These are phyloP conservation scores for Rhododendron simsii DNA, from an alignment of 148 eudicot species.

Conservation along the genomic window DNA sequence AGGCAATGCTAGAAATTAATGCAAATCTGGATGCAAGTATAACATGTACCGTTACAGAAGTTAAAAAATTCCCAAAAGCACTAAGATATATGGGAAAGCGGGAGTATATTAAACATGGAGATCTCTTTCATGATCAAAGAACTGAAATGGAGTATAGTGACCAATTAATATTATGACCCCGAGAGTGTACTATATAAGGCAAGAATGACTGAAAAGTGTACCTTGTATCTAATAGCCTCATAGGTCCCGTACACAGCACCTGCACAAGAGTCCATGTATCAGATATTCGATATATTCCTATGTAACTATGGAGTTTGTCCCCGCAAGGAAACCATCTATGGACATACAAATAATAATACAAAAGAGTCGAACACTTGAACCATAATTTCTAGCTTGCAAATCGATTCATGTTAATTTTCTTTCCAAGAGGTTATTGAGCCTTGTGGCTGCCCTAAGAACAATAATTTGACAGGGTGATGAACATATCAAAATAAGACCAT, in stretches of 20 bases:
- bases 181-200: not conserved
- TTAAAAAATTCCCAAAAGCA: not conserved
- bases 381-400: not conserved
- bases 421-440: not conserved
- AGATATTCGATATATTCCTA: not conserved
- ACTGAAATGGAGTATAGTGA: not conserved
- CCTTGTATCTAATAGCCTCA: constrained; percentile 85
- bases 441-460: not conserved
- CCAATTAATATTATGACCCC: not conserved
- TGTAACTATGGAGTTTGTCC: not conserved
- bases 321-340: not conserved
- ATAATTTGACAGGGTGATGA: not conserved
- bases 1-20: not conserved
- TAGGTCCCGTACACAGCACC: constrained; percentile 94
- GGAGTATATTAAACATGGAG: not conserved
- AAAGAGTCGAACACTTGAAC: not conserved
- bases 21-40: not conserved
- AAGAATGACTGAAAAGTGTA: constrained; percentile 15
- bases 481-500: not conserved
- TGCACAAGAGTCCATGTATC: constrained; percentile 17
- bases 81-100: not conserved
- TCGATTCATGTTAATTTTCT: not conserved
- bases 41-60: not conserved
- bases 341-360: not conserved
- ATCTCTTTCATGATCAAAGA: not conserved